These are phyloP conservation scores for Nicotiana attenuata DNA, from an alignment of 257 asterid genomes.

Conservation along the genomic window DNA sequence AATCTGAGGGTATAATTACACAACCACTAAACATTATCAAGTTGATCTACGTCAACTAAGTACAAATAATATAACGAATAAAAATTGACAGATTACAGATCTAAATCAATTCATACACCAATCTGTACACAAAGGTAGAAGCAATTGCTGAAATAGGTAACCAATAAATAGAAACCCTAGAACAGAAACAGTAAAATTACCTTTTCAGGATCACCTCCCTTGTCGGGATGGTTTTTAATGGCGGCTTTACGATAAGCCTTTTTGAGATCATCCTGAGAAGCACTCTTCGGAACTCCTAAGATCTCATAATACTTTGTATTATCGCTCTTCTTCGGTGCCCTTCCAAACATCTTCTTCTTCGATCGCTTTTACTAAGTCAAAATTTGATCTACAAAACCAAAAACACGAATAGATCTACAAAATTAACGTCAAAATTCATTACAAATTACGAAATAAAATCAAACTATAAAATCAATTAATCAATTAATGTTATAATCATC, in stretches of 20 bases:
- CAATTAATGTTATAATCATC: too few species aligned
- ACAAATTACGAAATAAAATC: not conserved
- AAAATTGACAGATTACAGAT: not conserved
- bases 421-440: not conserved
- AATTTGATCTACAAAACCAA: conserved; percentile 2
- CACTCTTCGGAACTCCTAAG: conserved; percentile 62
- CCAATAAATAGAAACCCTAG: not conserved
- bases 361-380: not conserved
- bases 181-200: conserved; percentile 13
- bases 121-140: not conserved
- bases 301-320: conserved; percentile 75
- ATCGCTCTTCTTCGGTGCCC: conserved; percentile 72
- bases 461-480: not conserved
- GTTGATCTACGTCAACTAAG: not conserved
- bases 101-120: not conserved
- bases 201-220: conserved; percentile 90
- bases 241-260: conserved; percentile 81
- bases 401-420: not conserved
- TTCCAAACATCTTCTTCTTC: conserved; percentile 56
- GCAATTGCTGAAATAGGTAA: not conserved
- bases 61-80: too few species aligned
- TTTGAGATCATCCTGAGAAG: conserved; percentile 69
- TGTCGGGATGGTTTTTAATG: conserved; percentile 79
- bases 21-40: not conserved
- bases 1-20: not conserved